Evolutionary conservation across 2,329 filamentous ascomycete species (phyloP).

Genomic region (Tolypocladium ovalisporum): DNA sequence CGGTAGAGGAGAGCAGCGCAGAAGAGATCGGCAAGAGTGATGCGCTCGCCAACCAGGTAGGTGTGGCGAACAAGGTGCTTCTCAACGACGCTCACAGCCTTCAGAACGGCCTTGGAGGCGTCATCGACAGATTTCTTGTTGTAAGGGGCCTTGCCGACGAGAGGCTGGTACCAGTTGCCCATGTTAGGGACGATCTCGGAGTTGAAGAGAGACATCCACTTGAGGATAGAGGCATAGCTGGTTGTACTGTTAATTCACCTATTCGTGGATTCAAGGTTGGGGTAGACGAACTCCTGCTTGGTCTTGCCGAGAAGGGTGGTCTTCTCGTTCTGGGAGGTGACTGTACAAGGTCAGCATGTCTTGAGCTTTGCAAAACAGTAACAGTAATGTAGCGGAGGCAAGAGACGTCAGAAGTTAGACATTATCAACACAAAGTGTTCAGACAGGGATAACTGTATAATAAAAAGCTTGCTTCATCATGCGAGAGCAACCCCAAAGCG

Average conservation of each 20-base stretch:
- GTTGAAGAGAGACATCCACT: slow-evolving; percentile 98
- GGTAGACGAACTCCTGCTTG: slow-evolving; percentile 80
- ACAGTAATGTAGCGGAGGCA: not conserved
- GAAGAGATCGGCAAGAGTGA: slow-evolving; percentile 94
- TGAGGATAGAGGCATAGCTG: slow-evolving; percentile 88
- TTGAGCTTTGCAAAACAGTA: not conserved
- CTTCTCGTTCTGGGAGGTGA: slow-evolving; percentile 99
- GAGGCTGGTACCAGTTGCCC: slow-evolving; percentile 74
- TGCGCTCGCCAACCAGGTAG: slow-evolving; percentile 93
- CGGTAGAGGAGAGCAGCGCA: slow-evolving; percentile 66
- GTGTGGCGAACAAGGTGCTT: slow-evolving; percentile 85
- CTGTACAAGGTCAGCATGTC: slow-evolving; percentile 38
- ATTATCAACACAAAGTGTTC: slow-evolving; percentile 82
- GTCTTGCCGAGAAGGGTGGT: slow-evolving; percentile 98
- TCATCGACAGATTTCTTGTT: slow-evolving; percentile 98
- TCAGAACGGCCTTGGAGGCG: slow-evolving; percentile 54
- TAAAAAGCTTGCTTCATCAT: slow-evolving; percentile 64
- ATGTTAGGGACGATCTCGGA: slow-evolving; percentile 65
- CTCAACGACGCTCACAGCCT: slow-evolving; percentile 65
- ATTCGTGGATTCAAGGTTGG: not conserved
- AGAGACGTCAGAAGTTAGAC: slow-evolving; percentile 65
- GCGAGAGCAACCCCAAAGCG: not conserved
- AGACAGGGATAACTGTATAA: slow-evolving; percentile 98
- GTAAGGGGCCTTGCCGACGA: slow-evolving; percentile 73
- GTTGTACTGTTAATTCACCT: not conserved